Base-by-base conservation (phyloP, 257 asterid genomes). In the Gentiana macrophylla region DNA sequence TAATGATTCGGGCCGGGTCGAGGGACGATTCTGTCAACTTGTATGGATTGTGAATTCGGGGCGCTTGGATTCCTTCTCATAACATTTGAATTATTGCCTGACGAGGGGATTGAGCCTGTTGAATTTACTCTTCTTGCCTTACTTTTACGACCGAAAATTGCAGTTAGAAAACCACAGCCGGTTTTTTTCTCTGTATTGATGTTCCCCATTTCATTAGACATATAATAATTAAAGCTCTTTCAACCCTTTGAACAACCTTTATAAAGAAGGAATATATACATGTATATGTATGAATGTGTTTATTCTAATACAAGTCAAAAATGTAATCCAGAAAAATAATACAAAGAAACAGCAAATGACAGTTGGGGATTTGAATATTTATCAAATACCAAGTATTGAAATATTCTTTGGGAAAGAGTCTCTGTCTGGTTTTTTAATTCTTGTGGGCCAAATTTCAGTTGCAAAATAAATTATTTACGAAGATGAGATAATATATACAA, bases 151-250 rank as follows among this genome's bases (percentile, higher is more conserved):
- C 97, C 91, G 35, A 89, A 86, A 70, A 86, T 81, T 11, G 79
- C 88, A 36, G 47, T 77, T 13, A 86, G 55, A 37, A 89, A 66
- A 49, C 94, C 94, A 71, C 97, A 89, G 4, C 94, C 90, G 12
- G 94, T 69, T 76, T 59, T 86, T 60, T 52, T 89, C 66, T 86
- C 91, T 15, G 80, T 78, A 52, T 87, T 68, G 50, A 55, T 8
- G 51, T 82, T 94, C 68, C 82, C 94, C 94, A 86, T 79, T 24
- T 69, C 65, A 15, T 65, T 61, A 32, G 12, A 34, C 24, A 37
- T 24, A 4, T 10, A 41, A 41, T 24, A 24, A 24, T 24, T 24
- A 24, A 24, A 41, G 9, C 46, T 41, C 46, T 10, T 41, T 5
- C 2, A 41, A 41, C 9, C 46, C 46, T 41, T 41, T 41, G 46